Evolutionary conservation across 202 grass and related monocot genomes (phyloP), one percentile per base, ranked within the genome.

Genomic region (Zoysia matrella): DNA sequence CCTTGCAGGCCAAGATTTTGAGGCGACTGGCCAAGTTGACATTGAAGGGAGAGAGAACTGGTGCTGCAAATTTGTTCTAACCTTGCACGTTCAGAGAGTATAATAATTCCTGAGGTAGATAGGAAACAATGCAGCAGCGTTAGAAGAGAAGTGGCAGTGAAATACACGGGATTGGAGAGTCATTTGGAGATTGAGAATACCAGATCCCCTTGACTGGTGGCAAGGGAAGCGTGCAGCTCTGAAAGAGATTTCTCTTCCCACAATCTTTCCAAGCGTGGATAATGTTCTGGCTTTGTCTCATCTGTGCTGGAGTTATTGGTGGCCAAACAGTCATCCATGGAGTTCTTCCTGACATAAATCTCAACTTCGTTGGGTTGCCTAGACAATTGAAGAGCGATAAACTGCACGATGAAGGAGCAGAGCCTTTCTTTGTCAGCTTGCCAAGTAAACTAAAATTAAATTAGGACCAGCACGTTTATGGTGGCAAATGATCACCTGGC

Each of bases 341-440:
- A 44, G 8, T 47, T 79, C 65, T 88, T 94, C 86, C 86, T 95
- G 6, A 64, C 68, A 76, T 86, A 99, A 69, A 99, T 88, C 78
- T 96, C 91, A 52, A 99, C 92, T 81, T 95, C 92, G 87, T 87
- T 85, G 47, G 86, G 87, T 74, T 85, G 78, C 56, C 70, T 80
- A 61, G 87, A 93, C 14, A 92, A 71, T 75, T 99, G 87, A 87
- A 92, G 78, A 89, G 96, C 93, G 73, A 99, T 57, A n/a, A 92
- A 93, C 96, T 99, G 82, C 69, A 86, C 72, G 8, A 67, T 47
- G 73, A 5, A 83, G 64, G 84, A 79, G 50, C 47, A 67, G 62
- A 51, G 64, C 63, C 57, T 87, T 73, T 30, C 12, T 12, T 83
- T 81, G 67, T 68, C n/a, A 71, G 63, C 71, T 85, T 57, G 50